Evolutionary conservation across 768 basidiomycete species (phyloP), one percentile per base, ranked within the genome.

Genomic region (Pluteus cervinus): DNA sequence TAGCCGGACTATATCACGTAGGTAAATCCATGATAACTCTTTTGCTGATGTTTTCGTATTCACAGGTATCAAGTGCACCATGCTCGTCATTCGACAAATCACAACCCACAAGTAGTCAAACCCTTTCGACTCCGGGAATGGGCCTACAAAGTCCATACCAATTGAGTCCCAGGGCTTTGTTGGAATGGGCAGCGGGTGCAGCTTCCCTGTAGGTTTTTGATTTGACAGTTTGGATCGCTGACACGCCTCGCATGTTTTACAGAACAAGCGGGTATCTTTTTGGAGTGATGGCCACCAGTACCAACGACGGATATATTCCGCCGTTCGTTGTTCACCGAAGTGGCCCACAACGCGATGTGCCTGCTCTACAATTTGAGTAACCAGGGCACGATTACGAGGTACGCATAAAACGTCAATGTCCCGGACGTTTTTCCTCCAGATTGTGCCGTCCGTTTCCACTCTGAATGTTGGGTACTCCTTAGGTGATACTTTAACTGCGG

Each of bases 91-190:
- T 23, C 46, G 16, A 20, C 50, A 52, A 30, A 59, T 52, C 2
- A 57, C 37, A n/a, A 58, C 49, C 34, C 41, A 48, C 3, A 57
- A 21, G 36, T 48, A 53, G 24, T 59, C 48, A 16, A 20, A 56
- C 1, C 42, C 48, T 36, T 47, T 30, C 32, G 52, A 14, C 44
- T 37, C 7, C 1, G 58, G 61, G 3, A 67, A 43, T 0, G 55
- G 57, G 0, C 55, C 64, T 0, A 65, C 38, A 30, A 66, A 66
- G 41, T 68, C 65, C 24, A 68, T 59, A 0, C 49, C 52, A 0
- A 68, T 60, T 0, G 51, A 50, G 3, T 54, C 46, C 60, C 61
- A 64, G 0, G 62, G 65, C 0, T 36, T 22, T 0, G 25, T 29
- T 0, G 58, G 58, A 0, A 58, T 43, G 0, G 52, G 55, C 29